These are phyloP conservation scores for Colletotrichum lindemuthianum DNA, from an alignment of 2,329 filamentous ascomycete genomes.

Conservation along the genomic window DNA sequence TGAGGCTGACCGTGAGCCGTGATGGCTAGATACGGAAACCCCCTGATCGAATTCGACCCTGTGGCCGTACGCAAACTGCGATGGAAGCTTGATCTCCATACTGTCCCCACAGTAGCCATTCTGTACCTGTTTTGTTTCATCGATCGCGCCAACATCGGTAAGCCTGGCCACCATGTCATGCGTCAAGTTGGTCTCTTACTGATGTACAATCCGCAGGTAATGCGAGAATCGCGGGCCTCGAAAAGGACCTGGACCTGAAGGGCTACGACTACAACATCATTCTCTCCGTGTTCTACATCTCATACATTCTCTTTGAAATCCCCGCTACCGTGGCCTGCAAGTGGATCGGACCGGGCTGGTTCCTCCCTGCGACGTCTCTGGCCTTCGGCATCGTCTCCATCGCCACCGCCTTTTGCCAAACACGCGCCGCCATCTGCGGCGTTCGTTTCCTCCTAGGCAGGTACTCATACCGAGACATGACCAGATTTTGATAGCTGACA, in stretches of 20 bases:
- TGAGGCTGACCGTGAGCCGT: neutral
- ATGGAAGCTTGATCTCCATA: constrained; percentile 71
- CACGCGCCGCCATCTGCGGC: constrained; percentile 60
- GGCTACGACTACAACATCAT: constrained; percentile 76
- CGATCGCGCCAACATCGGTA: constrained; percentile 78
- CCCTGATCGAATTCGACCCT: constrained; percentile 64
- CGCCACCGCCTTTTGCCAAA: constrained; percentile 71
- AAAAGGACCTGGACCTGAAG: constrained; percentile 66
- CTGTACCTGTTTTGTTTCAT: constrained; percentile 81
- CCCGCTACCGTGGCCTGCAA: constrained; percentile 76
- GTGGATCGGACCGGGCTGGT: constrained; percentile 77
- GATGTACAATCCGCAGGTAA: constrained; percentile 61
- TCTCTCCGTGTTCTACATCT: constrained; percentile 76
- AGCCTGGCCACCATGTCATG: constrained; percentile 29
- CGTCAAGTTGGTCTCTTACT: rapidly evolving
- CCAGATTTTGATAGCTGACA: too few relatives aligned
- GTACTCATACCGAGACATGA: too few relatives aligned
- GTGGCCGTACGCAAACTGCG: constrained; percentile 67
- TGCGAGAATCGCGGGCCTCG: constrained; percentile 72
- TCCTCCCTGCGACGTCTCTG: constrained; percentile 70
- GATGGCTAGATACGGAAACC: constrained; percentile 54
- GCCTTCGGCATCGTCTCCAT: constrained; percentile 72
- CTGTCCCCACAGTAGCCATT: constrained; percentile 72
- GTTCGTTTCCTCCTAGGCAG: constrained; percentile 71
- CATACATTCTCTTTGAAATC: constrained; percentile 79